A percentile compares a stretch with the other conserved stretches of the same genome.
Conservation (phyloP, 108 stramenopile species). For the Skeletonema tropicum region DNA sequence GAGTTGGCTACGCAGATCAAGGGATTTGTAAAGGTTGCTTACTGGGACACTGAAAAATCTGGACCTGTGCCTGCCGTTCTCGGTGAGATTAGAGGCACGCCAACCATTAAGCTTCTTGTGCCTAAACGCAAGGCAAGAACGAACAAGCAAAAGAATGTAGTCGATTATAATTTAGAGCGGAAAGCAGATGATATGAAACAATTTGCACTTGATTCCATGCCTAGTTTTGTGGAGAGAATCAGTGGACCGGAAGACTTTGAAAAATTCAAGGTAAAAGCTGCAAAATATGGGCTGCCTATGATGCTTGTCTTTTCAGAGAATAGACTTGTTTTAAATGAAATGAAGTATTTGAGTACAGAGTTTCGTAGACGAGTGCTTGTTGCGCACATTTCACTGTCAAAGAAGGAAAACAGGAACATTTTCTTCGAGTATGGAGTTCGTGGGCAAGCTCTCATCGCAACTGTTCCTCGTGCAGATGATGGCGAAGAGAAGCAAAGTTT, state of each 20-base stretch:
- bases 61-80: slow-evolving; percentile 54
- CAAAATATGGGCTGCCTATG: slow-evolving; percentile 56
- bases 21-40: slow-evolving; percentile 65
- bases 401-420: slow-evolving; percentile 56
- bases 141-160: slow-evolving; percentile 58
- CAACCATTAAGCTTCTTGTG: slow-evolving; percentile 61
- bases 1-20: slow-evolving; percentile 62
- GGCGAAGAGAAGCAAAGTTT: background rate
- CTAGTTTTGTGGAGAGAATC: slow-evolving; percentile 57
- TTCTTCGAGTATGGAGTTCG: slow-evolving; percentile 49
- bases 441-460: slow-evolving; percentile 51
- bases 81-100: slow-evolving; percentile 68
- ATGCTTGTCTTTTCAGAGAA: slow-evolving; percentile 63
- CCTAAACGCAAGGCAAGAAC: slow-evolving; percentile 64
- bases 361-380: slow-evolving; percentile 63
- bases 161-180: slow-evolving; percentile 70
- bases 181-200: slow-evolving; percentile 62
- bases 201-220: slow-evolving; percentile 63
- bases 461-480: slow-evolving; percentile 14
- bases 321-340: slow-evolving; percentile 47
- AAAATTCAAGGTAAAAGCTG: slow-evolving; percentile 54
- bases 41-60: slow-evolving; percentile 71
- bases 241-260: slow-evolving; percentile 48
- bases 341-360: slow-evolving; percentile 65
- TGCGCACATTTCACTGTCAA: slow-evolving; percentile 56